Conservation (phyloP, 495 filamentous ascomycete species). For the Ramalina peruviana region DNA sequence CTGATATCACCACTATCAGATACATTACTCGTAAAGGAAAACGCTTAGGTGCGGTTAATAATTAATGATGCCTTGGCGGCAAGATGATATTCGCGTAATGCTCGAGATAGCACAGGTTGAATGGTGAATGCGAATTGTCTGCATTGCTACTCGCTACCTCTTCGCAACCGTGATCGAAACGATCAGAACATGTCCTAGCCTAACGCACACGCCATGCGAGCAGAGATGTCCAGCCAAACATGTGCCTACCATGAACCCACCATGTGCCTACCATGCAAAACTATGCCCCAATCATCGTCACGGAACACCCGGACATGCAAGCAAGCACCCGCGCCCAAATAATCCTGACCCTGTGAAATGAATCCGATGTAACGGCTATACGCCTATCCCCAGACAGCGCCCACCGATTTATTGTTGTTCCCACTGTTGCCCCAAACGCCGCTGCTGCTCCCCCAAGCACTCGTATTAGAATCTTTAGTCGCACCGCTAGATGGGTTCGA, state of each 20-base stretch:
- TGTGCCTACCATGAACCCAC: neutral
- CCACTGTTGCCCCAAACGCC: slow-evolving; percentile 57
- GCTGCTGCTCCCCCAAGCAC: slow-evolving; percentile 59
- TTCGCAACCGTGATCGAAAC: no score
- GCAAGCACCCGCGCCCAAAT: neutral
- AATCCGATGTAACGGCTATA: neutral
- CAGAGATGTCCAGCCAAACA: neutral
- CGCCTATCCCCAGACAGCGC: neutral
- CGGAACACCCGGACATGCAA: slow-evolving; percentile 1
- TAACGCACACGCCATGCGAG: slow-evolving; percentile 1
- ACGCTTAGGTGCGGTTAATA: no score
- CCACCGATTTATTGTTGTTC: slow-evolving; percentile 10
- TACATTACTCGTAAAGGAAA: no score
- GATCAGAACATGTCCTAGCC: neutral
- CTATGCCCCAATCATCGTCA: neutral
- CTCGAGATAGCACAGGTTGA: no score
- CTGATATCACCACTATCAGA: no score
- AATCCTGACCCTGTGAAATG: neutral
- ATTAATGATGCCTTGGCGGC: no score
- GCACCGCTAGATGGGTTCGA: slow-evolving; percentile 40
- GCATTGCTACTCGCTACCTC: no score
- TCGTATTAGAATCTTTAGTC: slow-evolving; percentile 37
- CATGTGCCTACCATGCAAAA: neutral
- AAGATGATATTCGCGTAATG: no score
- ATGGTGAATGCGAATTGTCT: no score